A percentile compares a stretch with the other conserved stretches of the same genome.
Conservation (phyloP, 225 moss, liverwort and hornwort species). For the Thuidium tamariscinum region DNA sequence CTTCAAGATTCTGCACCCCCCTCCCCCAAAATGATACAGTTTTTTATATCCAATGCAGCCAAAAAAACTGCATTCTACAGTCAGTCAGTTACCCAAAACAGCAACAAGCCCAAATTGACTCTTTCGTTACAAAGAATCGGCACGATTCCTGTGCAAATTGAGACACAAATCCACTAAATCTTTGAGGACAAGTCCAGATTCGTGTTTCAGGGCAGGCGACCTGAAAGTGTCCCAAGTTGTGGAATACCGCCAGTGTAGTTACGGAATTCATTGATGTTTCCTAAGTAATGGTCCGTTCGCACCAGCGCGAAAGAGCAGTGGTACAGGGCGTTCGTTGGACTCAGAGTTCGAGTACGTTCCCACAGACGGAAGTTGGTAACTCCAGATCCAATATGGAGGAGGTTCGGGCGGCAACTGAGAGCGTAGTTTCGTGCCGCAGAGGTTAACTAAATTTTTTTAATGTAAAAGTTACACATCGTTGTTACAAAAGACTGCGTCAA, state of each 20-base stretch:
- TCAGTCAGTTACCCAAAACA: not conserved
- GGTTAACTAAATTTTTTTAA: too few species aligned
- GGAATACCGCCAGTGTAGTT: not conserved
- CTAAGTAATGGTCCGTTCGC: not conserved
- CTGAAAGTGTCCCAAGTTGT: not conserved
- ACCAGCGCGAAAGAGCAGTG: too few species aligned
- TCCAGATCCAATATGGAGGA: too few species aligned
- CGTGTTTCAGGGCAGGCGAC: not conserved
- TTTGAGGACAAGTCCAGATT: too few species aligned
- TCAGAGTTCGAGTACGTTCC: too few species aligned
- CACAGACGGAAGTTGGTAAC: too few species aligned
- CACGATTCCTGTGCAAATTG: not conserved
- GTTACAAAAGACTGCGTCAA: too few species aligned
- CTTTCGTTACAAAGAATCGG: fast-evolving
- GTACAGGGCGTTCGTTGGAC: too few species aligned
- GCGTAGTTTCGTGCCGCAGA: too few species aligned
- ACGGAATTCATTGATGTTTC: not conserved
- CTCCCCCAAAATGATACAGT: not conserved
- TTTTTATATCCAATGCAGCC: not conserved
- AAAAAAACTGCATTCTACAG: not conserved
- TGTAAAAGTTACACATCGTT: too few species aligned
- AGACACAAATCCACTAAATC: not conserved
- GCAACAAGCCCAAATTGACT: not conserved
- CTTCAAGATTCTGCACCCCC: too few species aligned
- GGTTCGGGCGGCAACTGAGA: too few species aligned